These are phyloP conservation scores for Oenanthe javanica DNA, from an alignment of 140 eudicot species.

Conservation along the genomic window DNA sequence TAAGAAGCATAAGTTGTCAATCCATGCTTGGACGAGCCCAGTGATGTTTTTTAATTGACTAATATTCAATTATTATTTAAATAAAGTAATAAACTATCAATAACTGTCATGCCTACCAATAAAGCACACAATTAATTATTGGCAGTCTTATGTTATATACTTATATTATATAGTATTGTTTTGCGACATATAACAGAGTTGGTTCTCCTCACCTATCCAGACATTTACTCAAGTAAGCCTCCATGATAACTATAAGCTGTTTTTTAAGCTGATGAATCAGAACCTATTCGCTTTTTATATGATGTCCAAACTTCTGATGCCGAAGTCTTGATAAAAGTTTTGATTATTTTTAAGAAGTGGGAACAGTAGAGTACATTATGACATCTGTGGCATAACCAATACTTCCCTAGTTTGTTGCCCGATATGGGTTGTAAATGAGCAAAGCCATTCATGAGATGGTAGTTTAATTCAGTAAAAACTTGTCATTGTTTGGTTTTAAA, in stretches of 20 bases:
- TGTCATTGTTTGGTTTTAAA: neutral
- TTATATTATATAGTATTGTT: neutral
- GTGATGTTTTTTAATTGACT: neutral
- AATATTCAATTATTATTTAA: neutral
- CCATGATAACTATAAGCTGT: neutral
- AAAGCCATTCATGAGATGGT: neutral
- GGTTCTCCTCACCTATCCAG: neutral
- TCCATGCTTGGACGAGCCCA: too few species aligned
- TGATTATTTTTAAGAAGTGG: neutral
- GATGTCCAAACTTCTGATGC: neutral
- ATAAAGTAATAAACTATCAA: neutral
- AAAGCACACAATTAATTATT: neutral
- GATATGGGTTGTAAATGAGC: neutral
- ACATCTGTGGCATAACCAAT: neutral
- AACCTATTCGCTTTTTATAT: neutral
- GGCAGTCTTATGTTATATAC: neutral
- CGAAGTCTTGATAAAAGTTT: neutral
- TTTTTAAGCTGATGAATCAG: too few species aligned
- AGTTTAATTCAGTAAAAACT: too few species aligned
- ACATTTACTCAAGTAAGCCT: neutral
- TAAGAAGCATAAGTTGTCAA: neutral
- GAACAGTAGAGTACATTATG: neutral
- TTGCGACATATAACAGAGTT: neutral
- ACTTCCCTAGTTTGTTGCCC: neutral
- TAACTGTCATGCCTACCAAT: neutral